Base-by-base conservation (phyloP, 108 stramenopile species). In the Skeletonema marinoi region DNA sequence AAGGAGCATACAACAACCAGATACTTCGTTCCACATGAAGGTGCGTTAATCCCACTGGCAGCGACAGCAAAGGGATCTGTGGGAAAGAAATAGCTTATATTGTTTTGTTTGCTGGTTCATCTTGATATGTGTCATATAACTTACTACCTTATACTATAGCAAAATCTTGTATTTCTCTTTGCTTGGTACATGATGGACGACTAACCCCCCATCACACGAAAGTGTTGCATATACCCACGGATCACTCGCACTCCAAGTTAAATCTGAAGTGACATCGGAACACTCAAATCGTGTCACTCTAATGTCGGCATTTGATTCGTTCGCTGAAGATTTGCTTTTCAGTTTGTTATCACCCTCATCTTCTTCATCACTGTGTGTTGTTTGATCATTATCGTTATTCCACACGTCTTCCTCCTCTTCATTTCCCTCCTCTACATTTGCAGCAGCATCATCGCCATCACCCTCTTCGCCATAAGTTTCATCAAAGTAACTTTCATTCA, bases 121-220 rank as follows among this genome's bases (percentile, higher is more conserved):
- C 19, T 21, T 21, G 44, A 46, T 46, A 46, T 46, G 11, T 46
- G 14, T 46, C 44, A 12, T 46, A 25, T 56, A 21, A 10, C 9
- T 29, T 25, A 56, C 54, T 56, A 56, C 54, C 25, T 56, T 51
- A 19, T 25, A 56, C 54, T 56, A 65, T 66, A 99, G 77, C 36
- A 99, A 84, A 85, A 99, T 99, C 73, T 98, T 99, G 87, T 99
- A 99, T 81, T 99, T 99, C 83, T 99, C 99, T 60, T 98, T 91
- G 65, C 96, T 95, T 7, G 98, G 98, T 5, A 99, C 99, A 74
- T 98, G 96, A 78, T 97, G 89, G 33, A 98, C 75, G 6, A 89
- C 86, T 21, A 97, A 88, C 16, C 88, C 88, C 8, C 99, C 99
- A 86, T 98, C 99, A 77, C 85, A 96, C 12, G 90, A 95, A 38